Conservation (phyloP, 371 early-diverging fungal genomes). For the Mortierella sp. region DNA sequence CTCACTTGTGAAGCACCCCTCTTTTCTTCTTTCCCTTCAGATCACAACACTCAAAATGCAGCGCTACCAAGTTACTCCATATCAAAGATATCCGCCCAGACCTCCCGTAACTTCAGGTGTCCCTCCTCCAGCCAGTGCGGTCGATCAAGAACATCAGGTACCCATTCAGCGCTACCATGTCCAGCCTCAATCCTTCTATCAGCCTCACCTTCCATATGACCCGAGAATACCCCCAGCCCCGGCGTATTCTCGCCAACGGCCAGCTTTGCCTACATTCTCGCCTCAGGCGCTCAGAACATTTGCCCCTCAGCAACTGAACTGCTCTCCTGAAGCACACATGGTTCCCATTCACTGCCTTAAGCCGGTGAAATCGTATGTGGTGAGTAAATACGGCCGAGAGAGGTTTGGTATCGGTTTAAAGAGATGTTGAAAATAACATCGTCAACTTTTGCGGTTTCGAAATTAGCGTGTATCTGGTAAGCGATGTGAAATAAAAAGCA, state of each 20-base stretch:
- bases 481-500: neutral
- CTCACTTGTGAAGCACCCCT: no score
- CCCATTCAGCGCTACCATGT: neutral
- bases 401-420: neutral
- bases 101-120: neutral
- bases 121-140: neutral
- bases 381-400: conserved; percentile 6
- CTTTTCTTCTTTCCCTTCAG: neutral
- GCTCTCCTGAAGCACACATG: conserved; percentile 32
- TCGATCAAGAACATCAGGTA: neutral
- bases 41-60: conserved; percentile 7
- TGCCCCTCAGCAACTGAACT: conserved; percentile 25
- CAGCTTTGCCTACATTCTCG: conserved; percentile 20
- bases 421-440: neutral
- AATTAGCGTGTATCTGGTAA: conserved; percentile 20
- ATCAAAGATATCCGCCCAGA: neutral
- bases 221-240: neutral
- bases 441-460: neutral
- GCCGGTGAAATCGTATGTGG: conserved; percentile 34
- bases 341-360: conserved; percentile 41
- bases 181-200: neutral
- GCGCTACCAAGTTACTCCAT: conserved; percentile 15
- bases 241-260: conserved; percentile 1
- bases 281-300: conserved; percentile 27
- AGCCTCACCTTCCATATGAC: neutral